Percentiles rank a stretch among this genome's conserved stretches.
Evolutionary conservation across 768 basidiomycete genomes (phyloP).

Genomic region (Cystofilobasidium bisporidii): DNA sequence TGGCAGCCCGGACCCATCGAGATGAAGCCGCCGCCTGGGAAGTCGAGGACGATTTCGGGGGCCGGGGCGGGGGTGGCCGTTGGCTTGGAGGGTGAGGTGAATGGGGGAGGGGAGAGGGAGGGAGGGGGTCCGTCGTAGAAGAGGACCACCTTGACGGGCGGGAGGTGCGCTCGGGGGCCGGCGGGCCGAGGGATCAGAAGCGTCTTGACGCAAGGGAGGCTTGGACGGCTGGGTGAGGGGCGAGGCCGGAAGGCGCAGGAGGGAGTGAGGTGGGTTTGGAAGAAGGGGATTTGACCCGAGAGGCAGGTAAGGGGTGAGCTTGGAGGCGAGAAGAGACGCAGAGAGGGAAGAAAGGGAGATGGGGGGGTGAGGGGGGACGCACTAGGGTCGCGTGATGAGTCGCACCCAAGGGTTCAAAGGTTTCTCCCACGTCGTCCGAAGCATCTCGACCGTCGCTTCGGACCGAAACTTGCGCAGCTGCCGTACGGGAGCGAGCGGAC

Average conservation of each 20-base stretch:
- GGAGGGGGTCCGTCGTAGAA: constrained; percentile 65
- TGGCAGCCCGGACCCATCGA: constrained; percentile 95
- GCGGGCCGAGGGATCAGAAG: constrained; percentile 66
- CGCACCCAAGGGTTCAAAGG: constrained; percentile 81
- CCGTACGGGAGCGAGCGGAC: too few species aligned
- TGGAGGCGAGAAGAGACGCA: constrained; percentile 49
- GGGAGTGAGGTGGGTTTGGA: too few species aligned
- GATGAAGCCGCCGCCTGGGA: constrained; percentile 93
- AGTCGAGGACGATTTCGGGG: constrained; percentile 76
- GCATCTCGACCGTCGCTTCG: constrained; percentile 90
- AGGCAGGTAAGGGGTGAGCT: too few species aligned
- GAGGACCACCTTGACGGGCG: constrained; percentile 69
- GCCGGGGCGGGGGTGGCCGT: too few species aligned
- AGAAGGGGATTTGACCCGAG: too few species aligned
- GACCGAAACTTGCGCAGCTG: constrained; percentile 86
- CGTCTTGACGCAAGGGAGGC: constrained; percentile 57
- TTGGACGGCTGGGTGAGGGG: constrained; percentile 44
- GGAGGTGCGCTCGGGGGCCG: constrained; percentile 45
- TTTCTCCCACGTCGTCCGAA: constrained; percentile 94
- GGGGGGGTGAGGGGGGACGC: constrained; percentile 50
- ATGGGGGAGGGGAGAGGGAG: too few species aligned
- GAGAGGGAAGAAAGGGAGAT: constrained; percentile 55
- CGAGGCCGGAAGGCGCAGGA: too few species aligned
- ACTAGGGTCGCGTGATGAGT: constrained; percentile 46
- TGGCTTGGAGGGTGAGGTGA: too few species aligned